phyloP scores from a whole-genome alignment of 805 yeast species.

The Suhomyces canberraensis region DNA sequence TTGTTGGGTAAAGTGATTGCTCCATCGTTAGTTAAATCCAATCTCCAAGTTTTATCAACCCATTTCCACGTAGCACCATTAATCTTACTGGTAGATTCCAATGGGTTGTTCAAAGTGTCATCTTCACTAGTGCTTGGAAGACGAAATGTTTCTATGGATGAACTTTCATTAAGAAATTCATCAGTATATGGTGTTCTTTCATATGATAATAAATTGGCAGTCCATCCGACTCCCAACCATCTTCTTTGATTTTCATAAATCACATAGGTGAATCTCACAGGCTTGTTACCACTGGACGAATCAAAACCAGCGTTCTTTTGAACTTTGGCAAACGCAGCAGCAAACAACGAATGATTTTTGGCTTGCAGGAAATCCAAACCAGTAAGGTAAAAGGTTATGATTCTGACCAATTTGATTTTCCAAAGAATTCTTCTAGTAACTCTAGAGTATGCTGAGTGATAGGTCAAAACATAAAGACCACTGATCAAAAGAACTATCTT shows the following conservation, averaged over 20 bases:
- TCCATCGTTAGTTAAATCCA: slow-evolving; percentile 87
- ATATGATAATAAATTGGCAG: slow-evolving; percentile 82
- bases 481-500: slow-evolving; percentile 55
- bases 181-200: slow-evolving; percentile 98
- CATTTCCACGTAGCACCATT: slow-evolving; percentile 86
- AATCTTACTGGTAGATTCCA: slow-evolving; percentile 32
- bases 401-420: slow-evolving; percentile 71
- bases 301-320: slow-evolving; percentile 31
- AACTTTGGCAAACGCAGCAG: slow-evolving; percentile 54
- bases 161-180: slow-evolving; percentile 84
- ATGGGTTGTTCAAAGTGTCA: slow-evolving; percentile 25
- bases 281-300: slow-evolving; percentile 30
- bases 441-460: slow-evolving; percentile 82
- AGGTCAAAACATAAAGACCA: slow-evolving; percentile 67
- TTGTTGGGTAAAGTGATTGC: slow-evolving; percentile 68
- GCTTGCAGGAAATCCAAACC: slow-evolving; percentile 71
- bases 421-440: slow-evolving; percentile 82
- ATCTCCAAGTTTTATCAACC: slow-evolving; percentile 91
- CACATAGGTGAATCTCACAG: slow-evolving; percentile 85
- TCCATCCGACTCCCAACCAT: slow-evolving; percentile 99
- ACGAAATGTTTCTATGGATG: slow-evolving; percentile 71
- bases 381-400: slow-evolving; percentile 74
- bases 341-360: slow-evolving; percentile 46
- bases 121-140: slow-evolving; percentile 65
- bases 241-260: slow-evolving; percentile 92